phyloP scores from a whole-genome alignment of 352 stramenopile genomes.

The Pythium apleroticum region DNA sequence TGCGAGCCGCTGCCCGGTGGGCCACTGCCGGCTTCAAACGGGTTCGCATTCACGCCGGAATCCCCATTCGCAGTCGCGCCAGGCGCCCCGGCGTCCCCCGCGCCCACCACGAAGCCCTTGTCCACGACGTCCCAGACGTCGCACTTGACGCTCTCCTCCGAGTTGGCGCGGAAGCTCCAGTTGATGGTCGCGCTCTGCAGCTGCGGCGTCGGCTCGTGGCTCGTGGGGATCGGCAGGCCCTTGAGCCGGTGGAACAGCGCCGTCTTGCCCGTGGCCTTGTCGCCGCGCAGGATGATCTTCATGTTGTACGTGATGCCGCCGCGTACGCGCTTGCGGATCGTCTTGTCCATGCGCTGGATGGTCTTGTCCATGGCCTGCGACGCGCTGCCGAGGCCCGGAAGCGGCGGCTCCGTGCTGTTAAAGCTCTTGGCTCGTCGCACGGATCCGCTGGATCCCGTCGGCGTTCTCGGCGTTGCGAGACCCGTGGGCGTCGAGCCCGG shows the following conservation, averaged over 20 bases:
- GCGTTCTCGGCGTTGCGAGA: constrained; percentile 16
- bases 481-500: background rate
- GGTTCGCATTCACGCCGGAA: constrained; percentile 15
- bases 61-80: background rate
- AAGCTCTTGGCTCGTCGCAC: constrained; percentile 49
- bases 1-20: constrained; percentile 42
- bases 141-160: constrained; percentile 87
- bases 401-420: constrained; percentile 13
- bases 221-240: constrained; percentile 64
- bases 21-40: constrained; percentile 24
- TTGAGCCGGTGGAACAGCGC: constrained; percentile 85
- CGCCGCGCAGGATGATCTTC: constrained; percentile 87
- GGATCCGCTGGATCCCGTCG: constrained; percentile 1
- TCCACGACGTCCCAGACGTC: constrained; percentile 93
- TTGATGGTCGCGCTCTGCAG: constrained; percentile 89
- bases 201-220: constrained; percentile 78
- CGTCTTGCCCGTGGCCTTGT: constrained; percentile 87
- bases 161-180: constrained; percentile 64
- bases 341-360: constrained; percentile 84
- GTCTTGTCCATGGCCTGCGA: constrained; percentile 42
- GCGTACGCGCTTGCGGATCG: constrained; percentile 76
- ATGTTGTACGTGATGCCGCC: constrained; percentile 91
- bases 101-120: constrained; percentile 42
- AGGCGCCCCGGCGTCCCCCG: background rate
- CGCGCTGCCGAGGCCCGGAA: constrained; percentile 25